Conservation (phyloP, 805 yeast species). For the Metschnikowia gruessii region DNA sequence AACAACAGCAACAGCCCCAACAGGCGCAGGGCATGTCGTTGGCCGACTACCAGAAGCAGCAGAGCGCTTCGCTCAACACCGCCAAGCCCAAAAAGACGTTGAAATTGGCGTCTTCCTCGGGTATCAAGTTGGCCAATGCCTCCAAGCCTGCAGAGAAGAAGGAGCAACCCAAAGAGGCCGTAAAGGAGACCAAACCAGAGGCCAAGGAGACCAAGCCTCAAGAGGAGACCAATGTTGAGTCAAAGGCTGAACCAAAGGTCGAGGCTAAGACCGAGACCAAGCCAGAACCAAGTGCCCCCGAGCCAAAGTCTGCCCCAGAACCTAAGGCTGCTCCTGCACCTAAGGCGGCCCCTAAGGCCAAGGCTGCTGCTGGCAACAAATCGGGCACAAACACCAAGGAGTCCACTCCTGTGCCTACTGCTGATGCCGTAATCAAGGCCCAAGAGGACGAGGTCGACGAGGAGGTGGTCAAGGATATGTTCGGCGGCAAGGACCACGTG, state of each 20-base stretch:
- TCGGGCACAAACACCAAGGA: conserved; percentile 19
- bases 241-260: too few species aligned
- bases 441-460: conserved; percentile 83
- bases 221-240: conserved; percentile 9
- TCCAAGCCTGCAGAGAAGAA: conserved; percentile 32
- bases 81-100: conserved; percentile 64
- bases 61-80: conserved; percentile 41
- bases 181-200: conserved; percentile 22
- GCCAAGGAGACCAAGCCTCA: conserved; percentile 13
- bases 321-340: conserved; percentile 3
- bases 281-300: conserved; percentile 1
- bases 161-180: conserved; percentile 39
- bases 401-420: conserved; percentile 24
- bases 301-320: conserved; percentile 9
- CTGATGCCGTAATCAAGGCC: conserved; percentile 59
- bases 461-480: conserved; percentile 86
- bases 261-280: conserved; percentile 1
- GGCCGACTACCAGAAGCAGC: conserved; percentile 78
- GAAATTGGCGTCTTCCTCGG: conserved; percentile 62
- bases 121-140: conserved; percentile 53
- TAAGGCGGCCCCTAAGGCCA: conserved; percentile 15
- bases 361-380: conserved; percentile 10
- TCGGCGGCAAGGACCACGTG: conserved; percentile 96
- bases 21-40: conserved; percentile 57
- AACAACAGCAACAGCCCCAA: conserved; percentile 18